Conservation (phyloP, 2,329 filamentous ascomycete species). For the Emmonsia crescens region DNA sequence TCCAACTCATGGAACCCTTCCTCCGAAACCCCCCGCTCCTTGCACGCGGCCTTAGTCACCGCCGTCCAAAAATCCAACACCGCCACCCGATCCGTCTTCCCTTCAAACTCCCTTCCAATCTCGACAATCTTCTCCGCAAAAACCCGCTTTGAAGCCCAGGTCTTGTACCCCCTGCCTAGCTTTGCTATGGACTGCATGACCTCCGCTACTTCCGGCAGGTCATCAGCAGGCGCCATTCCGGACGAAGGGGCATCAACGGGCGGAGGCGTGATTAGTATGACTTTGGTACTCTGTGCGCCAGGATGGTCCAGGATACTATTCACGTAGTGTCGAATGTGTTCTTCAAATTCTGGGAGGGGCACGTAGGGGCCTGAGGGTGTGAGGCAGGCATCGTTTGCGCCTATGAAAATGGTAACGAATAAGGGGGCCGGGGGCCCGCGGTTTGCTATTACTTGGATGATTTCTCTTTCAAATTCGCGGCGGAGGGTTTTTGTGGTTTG, state of each 20-base stretch:
- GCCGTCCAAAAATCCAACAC: constrained; percentile 27
- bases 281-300: constrained; percentile 21
- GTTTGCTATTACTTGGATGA: constrained; percentile 8
- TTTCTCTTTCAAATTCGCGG: constrained; percentile 7
- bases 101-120: constrained; percentile 25
- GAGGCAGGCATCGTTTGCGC: constrained; percentile 31
- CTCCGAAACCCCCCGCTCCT: constrained; percentile 6
- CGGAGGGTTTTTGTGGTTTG: constrained; percentile 12
- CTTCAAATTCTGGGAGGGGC: constrained; percentile 23
- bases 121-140: constrained; percentile 29
- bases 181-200: constrained; percentile 6
- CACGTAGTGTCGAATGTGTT: constrained; percentile 26
- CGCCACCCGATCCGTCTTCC: constrained; percentile 21
- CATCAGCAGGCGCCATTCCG: not conserved
- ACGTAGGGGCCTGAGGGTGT: constrained; percentile 18
- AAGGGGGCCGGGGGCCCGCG: constrained; percentile 19
- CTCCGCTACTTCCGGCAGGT: not conserved
- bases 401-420: constrained; percentile 31
- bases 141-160: constrained; percentile 28
- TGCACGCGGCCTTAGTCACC: constrained; percentile 17
- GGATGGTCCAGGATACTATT: constrained; percentile 24
- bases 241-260: constrained; percentile 22
- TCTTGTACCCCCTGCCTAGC: constrained; percentile 19
- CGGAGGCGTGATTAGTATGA: constrained; percentile 29
- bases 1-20: constrained; percentile 18